These are phyloP conservation scores for Pseudogymnoascus sp. DNA, from an alignment of 2,329 filamentous ascomycete species.

Conservation along the genomic window DNA sequence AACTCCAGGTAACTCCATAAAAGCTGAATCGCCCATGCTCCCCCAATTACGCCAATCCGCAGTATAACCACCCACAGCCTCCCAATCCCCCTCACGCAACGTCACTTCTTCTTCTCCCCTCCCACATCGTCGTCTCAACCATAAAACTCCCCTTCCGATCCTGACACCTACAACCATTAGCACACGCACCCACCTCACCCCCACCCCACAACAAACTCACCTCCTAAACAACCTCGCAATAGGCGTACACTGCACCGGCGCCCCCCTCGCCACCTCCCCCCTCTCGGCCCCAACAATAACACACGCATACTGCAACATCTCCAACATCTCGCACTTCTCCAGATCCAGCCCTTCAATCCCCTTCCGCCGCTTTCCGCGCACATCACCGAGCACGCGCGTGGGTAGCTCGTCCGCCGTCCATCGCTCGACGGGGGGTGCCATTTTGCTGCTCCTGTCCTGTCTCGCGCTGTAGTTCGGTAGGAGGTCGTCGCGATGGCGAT, in stretches of 20 bases:
- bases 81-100: no score
- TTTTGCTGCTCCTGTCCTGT: no score
- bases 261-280: conserved; percentile 27
- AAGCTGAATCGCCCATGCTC: not conserved
- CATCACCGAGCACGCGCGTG: conserved; percentile 33
- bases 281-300: conserved; percentile 40
- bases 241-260: conserved; percentile 46
- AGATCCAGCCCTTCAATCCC: conserved; percentile 46
- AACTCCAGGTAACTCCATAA: not conserved
- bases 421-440: conserved; percentile 50
- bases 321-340: conserved; percentile 45
- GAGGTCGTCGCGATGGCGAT: no score
- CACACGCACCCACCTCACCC: conserved; percentile 2
- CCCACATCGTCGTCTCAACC: conserved; percentile 58
- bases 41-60: not conserved
- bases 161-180: conserved; percentile 39
- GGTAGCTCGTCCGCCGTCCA: conserved; percentile 46
- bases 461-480: no score
- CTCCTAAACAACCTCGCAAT: conserved; percentile 51
- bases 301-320: conserved; percentile 54
- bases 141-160: conserved; percentile 49
- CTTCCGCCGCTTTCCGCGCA: conserved; percentile 29
- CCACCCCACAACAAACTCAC: conserved; percentile 32
- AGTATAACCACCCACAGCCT: not conserved
- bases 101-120: conserved; percentile 30